These are phyloP conservation scores for Pyrus pyrifolia DNA, from an alignment of 306 rosid species.

Conservation along the genomic window DNA sequence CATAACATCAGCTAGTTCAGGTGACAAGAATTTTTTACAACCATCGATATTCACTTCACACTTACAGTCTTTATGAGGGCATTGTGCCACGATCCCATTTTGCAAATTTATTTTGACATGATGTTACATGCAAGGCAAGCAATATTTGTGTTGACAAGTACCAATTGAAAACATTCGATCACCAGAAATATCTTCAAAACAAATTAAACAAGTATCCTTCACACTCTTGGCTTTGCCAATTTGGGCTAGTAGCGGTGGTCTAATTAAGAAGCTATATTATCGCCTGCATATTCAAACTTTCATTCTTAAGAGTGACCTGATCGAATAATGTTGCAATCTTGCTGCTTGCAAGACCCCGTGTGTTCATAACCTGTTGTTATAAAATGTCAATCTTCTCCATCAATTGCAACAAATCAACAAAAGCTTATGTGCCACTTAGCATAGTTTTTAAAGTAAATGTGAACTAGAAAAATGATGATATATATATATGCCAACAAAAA, in stretches of 20 bases:
- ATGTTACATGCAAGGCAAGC: slow-evolving; percentile 72
- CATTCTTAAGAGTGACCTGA: slow-evolving; percentile 7
- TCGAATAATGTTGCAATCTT: neutral
- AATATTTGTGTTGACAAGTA: slow-evolving; percentile 61
- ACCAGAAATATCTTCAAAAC: slow-evolving; percentile 54
- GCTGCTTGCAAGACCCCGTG: neutral
- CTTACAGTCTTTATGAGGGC: slow-evolving; percentile 62
- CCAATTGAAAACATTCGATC: slow-evolving; percentile 46
- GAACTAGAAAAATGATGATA: neutral
- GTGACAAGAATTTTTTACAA: slow-evolving; percentile 52
- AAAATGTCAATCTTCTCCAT: neutral
- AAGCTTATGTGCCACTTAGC: neutral
- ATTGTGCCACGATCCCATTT: slow-evolving; percentile 47
- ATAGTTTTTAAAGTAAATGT: neutral
- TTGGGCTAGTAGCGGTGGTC: slow-evolving; percentile 16
- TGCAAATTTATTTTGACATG: slow-evolving; percentile 66
- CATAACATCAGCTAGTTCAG: slow-evolving; percentile 39
- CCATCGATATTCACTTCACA: slow-evolving; percentile 45
- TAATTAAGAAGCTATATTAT: slow-evolving; percentile 38
- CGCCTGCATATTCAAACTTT: slow-evolving; percentile 32
- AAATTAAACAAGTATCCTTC: slow-evolving; percentile 53
- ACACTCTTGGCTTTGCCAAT: slow-evolving; percentile 21
- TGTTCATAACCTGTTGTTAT: neutral
- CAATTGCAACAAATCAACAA: neutral
- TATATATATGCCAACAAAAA: no score